Evolutionary conservation across 306 rosid genomes (phyloP), one percentile per base, ranked within the genome.

Genomic region (Castanospermum australe): DNA sequence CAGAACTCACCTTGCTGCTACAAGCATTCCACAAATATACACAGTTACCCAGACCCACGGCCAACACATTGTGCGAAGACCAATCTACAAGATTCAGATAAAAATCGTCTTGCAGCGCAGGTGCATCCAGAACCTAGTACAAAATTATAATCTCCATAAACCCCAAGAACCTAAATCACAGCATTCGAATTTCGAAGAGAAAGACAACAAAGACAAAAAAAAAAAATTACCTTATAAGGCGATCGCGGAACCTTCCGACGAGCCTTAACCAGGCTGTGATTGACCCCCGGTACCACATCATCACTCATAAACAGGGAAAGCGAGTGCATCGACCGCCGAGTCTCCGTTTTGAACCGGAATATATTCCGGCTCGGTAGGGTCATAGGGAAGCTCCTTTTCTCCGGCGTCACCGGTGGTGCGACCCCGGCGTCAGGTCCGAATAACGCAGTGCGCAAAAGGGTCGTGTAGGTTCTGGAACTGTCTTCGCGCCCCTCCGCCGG

Each of bases 1-100:
- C 4, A 52, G 20, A 83, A 65, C 74, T 75, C 64, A 91, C 99
- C 96, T 96, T 96, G 85, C 97, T 96, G 73, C 97, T 96, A 67
- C 97, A 93, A 74, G 99, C 99, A 89, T 96, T 93, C 99, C 99
- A 96, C 62, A 96, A 88, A 84, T 96, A 96, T 86, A 96, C 98
- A 79, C 97, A 96, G 73, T 92, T 93, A 8, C 98, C 98, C 83
- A 96, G 80, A 32, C 99, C 99, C 62, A 96, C 99, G 41, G 98
- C 98, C 69, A 96, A 76, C 54, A 96, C 96, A 83, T 96, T 96
- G 78, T 96, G 87, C 32, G 97, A 87, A 83, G 99, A 96, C 99
- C 99, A 96, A 84, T 93, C 99, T 71, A 96, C 98, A 2, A 96
- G 97, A 87, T 96, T 96, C 82, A 96, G 79, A 83, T 96, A 96